Percentiles rank a stretch among this genome's conserved stretches.
These are phyloP conservation scores for Lachnellula subtilissima DNA, from an alignment of 2,329 filamentous ascomycete genomes.

Conservation along the genomic window DNA sequence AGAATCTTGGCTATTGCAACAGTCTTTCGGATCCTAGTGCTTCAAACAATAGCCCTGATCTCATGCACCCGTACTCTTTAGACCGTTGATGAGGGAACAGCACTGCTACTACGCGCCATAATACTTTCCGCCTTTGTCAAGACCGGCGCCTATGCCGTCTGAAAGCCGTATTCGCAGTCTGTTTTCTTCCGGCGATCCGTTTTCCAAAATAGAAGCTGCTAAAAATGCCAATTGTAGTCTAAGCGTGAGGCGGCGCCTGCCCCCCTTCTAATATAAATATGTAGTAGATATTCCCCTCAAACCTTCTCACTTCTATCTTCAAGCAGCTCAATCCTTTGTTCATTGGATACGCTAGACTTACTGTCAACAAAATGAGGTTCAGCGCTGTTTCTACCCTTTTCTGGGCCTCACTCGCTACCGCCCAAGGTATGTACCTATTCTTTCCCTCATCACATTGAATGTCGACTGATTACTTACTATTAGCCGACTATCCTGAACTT, in stretches of 20 bases:
- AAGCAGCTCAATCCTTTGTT: background rate
- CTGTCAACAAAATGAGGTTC: background rate
- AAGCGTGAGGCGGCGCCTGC: background rate
- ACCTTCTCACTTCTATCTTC: background rate
- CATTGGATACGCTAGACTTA: background rate
- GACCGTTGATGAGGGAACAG: background rate
- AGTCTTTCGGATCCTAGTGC: too few relatives aligned
- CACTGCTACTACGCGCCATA: too few relatives aligned
- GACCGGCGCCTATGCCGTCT: too few relatives aligned
- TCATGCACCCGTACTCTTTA: too few relatives aligned
- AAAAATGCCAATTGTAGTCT: background rate
- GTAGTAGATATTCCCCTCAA: background rate
- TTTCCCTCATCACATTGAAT: background rate
- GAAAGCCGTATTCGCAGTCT: too few relatives aligned
- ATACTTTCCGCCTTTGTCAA: too few relatives aligned
- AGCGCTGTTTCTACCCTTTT: background rate
- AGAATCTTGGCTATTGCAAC: too few relatives aligned
- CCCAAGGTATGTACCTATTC: background rate
- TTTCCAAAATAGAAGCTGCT: background rate
- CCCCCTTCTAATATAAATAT: background rate
- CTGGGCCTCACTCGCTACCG: background rate
- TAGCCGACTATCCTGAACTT: conserved; percentile 6
- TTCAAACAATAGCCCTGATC: too few relatives aligned
- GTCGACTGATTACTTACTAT: background rate
- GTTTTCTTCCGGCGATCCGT: background rate